phyloP scores from a whole-genome alignment of 2,329 filamentous ascomycete genomes.

The Xylariales sp. region DNA sequence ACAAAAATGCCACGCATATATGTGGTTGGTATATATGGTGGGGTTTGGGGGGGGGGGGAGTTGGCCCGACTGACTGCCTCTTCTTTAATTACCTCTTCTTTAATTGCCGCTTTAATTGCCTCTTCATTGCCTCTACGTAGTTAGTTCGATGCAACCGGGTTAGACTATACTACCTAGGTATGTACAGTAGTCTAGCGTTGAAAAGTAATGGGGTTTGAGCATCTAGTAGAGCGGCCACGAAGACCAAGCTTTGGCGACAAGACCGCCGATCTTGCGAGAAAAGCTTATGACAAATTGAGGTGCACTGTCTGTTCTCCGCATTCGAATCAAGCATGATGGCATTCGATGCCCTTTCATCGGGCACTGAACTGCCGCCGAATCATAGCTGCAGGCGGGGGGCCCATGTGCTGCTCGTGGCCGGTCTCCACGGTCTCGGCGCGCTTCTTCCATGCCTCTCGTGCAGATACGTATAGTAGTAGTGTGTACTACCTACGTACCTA shows the following conservation, averaged over 20 bases:
- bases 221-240: background rate
- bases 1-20: no score
- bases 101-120: background rate
- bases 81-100: no score
- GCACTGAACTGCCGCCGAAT: slow-evolving; percentile 1
- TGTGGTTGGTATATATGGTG: background rate
- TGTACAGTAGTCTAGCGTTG: background rate
- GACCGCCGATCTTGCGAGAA: slow-evolving; percentile 35
- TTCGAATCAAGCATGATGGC: background rate
- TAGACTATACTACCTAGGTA: background rate
- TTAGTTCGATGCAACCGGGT: no score
- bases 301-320: slow-evolving; percentile 5
- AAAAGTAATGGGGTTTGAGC: no score
- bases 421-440: slow-evolving; percentile 15
- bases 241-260: slow-evolving; percentile 37
- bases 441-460: background rate
- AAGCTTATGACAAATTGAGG: slow-evolving; percentile 36
- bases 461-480: no score
- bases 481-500: background rate
- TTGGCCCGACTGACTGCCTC: background rate
- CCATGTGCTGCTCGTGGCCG: no score
- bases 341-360: background rate
- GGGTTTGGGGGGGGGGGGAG: background rate
- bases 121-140: no score
- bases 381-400: background rate